Evolutionary conservation across 371 early-diverging fungal genomes (phyloP).

Genomic region (Mucor saturninus): DNA sequence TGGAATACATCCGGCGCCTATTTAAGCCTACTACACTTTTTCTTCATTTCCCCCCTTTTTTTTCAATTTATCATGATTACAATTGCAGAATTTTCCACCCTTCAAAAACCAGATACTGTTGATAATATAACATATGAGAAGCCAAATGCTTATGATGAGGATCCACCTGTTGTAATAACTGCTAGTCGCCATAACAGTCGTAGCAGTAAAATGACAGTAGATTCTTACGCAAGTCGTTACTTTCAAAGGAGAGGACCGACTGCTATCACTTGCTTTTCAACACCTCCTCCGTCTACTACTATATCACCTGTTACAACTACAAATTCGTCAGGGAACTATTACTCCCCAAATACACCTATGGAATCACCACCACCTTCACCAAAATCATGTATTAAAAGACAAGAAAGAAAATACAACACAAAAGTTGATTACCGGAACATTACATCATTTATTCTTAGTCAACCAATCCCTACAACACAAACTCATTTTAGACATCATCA

Average conservation of each 20-base stretch:
- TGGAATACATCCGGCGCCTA: neutral
- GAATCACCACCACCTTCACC: constrained; percentile 24
- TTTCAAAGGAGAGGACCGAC: constrained; percentile 10
- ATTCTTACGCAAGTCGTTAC: constrained; percentile 24
- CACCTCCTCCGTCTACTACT: neutral
- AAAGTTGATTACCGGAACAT: constrained; percentile 17
- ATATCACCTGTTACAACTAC: neutral
- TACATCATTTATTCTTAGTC: constrained; percentile 23
- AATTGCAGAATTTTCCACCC: neutral
- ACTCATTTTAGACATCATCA: constrained; percentile 19
- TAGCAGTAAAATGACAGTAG: constrained; percentile 25
- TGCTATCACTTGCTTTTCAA: neutral
- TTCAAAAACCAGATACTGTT: constrained; percentile 29
- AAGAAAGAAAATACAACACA: constrained; percentile 4
- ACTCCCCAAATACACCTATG: constrained; percentile 19
- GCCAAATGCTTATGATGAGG: constrained; percentile 36
- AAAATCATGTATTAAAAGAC: constrained; percentile 2
- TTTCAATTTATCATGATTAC: neutral
- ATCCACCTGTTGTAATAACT: constrained; percentile 18
- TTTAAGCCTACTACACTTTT: neutral
- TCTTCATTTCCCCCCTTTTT: neutral
- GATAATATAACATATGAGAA: constrained; percentile 30
- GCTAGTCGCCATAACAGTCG: constrained; percentile 31
- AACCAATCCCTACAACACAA: constrained; percentile 24
- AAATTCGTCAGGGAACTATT: neutral